Conservation (phyloP, 106 monocot species). For the Apostasia shenzhenica region DNA sequence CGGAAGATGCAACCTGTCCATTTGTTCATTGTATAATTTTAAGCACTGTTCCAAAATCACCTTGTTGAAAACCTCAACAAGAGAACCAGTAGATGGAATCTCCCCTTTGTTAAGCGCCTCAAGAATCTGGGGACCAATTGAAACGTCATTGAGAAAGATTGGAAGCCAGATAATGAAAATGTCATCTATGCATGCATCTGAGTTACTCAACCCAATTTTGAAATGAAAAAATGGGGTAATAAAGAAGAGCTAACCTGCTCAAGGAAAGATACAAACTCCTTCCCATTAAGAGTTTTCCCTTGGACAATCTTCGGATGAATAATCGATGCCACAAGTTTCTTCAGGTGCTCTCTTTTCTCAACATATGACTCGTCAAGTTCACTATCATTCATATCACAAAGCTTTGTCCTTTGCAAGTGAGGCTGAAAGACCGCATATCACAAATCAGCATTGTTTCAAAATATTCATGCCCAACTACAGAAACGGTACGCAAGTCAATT, state of each 20-base stretch:
- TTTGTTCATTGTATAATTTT: slow-evolving; percentile 53
- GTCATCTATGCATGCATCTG: not conserved
- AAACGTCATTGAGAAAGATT: not conserved
- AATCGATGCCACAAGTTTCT: slow-evolving; percentile 70
- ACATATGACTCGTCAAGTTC: slow-evolving; percentile 85
- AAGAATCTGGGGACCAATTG: slow-evolving; percentile 62
- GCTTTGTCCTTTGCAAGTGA: slow-evolving; percentile 95
- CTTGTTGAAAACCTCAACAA: slow-evolving; percentile 96
- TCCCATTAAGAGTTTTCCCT: slow-evolving; percentile 71
- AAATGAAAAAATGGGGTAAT: not conserved
- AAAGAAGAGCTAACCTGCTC: slow-evolving; percentile 51
- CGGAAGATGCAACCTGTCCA: slow-evolving; percentile 68
- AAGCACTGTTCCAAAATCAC: slow-evolving; percentile 80
- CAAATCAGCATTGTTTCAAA: too few relatives aligned
- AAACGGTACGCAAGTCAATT: too few relatives aligned
- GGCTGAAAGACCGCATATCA: slow-evolving; percentile 44
- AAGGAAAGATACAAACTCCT: slow-evolving; percentile 84
- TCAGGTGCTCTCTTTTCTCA: slow-evolving; percentile 69
- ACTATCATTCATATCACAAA: slow-evolving; percentile 84
- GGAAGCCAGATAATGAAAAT: not conserved
- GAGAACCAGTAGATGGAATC: slow-evolving; percentile 94
- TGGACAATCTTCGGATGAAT: slow-evolving; percentile 86
- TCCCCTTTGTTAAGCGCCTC: slow-evolving; percentile 98
- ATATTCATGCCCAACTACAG: too few relatives aligned
- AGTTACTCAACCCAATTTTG: not conserved